Evolutionary conservation across 2,329 filamentous ascomycete species (phyloP), one percentile per base, ranked within the genome.

Genomic region (Penicillium sp.): DNA sequence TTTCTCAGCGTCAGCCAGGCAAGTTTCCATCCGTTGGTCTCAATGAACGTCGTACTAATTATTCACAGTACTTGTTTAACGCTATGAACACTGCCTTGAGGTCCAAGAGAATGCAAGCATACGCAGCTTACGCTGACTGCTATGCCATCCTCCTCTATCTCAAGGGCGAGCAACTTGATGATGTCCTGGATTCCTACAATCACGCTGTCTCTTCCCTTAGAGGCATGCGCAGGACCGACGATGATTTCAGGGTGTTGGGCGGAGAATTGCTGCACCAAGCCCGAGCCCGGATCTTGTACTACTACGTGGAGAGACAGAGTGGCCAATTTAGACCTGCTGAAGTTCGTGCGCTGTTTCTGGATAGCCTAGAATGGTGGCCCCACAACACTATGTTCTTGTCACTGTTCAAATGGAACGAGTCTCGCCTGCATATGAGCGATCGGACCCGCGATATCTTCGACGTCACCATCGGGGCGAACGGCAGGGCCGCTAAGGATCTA

Each of bases 381-480:
- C 74, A 75, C 43, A 96, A 95, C 69, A 86, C 82, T 1, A 75
- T 88, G 6, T 84, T 96, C 53, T 75, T 94, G 1, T 74, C 78
- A 1, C 70, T 93, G 0, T 85, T 85, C 55, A 78, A 82, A n/a
- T 86, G 83, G 74, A 83, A 87, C 54, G 84, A 91, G 63, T 75
- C 81, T 2, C 80, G 83, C 7, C 80, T 88, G 38, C 79, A 83
- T 22, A 77, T 93, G 47, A 80, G 88, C 53, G 87, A 94, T 58
- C 84, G 87, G 17, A 80, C 94, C 19, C 81, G 86, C n/a, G 74
- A 78, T 6, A 71, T 90, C 10, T 69, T 76, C 19, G 65, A 71
- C 31, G 53, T 64, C n/a, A 52, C 57, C 21, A 57, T 28, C 21
- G 43, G 43, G 8, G 31, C 39, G 9, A 35, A 22, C 19, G 32